phyloP scores from a whole-genome alignment of 176 grass and related monocot genomes.

The Triticum turgidum region DNA sequence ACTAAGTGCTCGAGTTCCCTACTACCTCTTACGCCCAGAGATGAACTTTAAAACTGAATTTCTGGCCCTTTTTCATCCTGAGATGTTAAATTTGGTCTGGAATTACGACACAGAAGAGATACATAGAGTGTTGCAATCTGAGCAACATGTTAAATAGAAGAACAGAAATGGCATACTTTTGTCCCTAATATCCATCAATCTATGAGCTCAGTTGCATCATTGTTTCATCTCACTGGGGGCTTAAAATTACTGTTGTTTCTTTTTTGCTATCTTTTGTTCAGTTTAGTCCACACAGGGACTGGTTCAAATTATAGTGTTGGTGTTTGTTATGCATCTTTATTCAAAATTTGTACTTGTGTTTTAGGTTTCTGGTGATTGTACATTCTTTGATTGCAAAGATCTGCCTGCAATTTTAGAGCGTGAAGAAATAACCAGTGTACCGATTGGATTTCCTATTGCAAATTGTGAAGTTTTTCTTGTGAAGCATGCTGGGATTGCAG shows the following conservation, averaged over 20 bases:
- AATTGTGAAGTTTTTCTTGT: conserved; percentile 76
- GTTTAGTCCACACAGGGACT: background rate
- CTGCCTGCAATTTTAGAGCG: conserved; percentile 57
- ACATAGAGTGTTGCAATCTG: background rate
- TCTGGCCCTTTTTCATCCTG: background rate
- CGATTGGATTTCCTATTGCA: conserved; percentile 78
- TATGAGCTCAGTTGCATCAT: background rate
- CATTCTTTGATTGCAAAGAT: conserved; percentile 83
- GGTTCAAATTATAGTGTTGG: background rate
- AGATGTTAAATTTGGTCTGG: background rate
- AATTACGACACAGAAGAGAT: background rate
- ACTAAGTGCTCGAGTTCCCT: background rate
- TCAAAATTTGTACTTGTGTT: conserved; percentile 26
- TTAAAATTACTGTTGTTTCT: background rate
- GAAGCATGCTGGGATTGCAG: conserved; percentile 6
- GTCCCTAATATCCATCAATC: background rate
- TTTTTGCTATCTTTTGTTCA: background rate
- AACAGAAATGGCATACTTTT: background rate
- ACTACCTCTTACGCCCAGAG: background rate
- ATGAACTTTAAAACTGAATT: background rate
- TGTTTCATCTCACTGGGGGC: background rate
- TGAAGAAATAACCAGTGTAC: conserved; percentile 61
- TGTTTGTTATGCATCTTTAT: conserved; percentile 3
- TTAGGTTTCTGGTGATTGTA: conserved; percentile 94
- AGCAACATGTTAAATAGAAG: background rate